Evolutionary conservation across 2,329 filamentous ascomycete genomes (phyloP).

Genomic region (Colletotrichum eleusines): DNA sequence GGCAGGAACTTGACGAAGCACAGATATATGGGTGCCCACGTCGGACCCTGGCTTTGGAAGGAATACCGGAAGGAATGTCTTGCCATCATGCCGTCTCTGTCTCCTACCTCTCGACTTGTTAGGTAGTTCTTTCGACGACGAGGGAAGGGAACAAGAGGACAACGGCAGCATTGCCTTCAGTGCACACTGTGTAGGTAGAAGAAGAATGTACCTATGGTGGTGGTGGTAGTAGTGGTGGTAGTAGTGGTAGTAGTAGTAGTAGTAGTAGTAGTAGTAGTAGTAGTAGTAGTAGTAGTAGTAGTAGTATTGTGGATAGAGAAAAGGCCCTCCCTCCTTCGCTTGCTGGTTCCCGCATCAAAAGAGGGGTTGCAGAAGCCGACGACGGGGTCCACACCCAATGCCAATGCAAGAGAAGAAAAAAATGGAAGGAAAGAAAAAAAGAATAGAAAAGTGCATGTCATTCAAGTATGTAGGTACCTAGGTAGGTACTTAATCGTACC

Average conservation of each 20-base stretch:
- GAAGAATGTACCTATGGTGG: not conserved
- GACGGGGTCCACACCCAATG: conserved; percentile 38
- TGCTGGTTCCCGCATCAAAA: not conserved
- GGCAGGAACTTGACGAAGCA: not conserved
- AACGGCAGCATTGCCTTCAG: no score
- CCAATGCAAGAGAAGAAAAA: conserved; percentile 11
- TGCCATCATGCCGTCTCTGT: not conserved
- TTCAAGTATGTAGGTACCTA: not conserved
- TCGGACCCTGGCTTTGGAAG: not conserved
- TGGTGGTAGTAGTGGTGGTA: no score
- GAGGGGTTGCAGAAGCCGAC: conserved; percentile 42
- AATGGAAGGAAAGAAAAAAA: conserved; percentile 13
- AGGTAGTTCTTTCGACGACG: not conserved
- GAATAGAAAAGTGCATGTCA: conserved; percentile 31
- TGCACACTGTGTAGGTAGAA: not conserved
- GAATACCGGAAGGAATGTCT: not conserved
- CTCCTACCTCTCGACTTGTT: not conserved
- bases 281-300: no score
- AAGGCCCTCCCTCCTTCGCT: not conserved
- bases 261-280: no score
- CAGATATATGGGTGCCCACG: not conserved
- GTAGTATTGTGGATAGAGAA: no score
- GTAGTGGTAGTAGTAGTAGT: no score
- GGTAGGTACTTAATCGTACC: no score
- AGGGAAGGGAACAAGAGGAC: not conserved